Evolutionary conservation across 73 alveolate genomes (phyloP).

Genomic region (Tetrahymena borealis): DNA sequence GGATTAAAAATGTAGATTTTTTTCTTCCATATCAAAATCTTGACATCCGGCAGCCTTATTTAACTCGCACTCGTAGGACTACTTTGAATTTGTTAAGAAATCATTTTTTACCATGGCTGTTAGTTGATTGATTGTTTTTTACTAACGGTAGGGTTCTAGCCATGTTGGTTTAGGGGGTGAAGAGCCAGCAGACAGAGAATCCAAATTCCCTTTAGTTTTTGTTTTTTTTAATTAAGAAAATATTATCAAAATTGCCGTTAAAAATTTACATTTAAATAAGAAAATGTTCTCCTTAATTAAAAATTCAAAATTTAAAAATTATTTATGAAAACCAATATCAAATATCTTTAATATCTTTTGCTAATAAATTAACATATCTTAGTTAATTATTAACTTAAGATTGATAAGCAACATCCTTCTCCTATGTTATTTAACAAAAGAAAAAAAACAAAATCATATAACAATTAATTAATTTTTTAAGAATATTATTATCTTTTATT

Average conservation of each 20-base stretch:
- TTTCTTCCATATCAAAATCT: background rate
- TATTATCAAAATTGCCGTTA: background rate
- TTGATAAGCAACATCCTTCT: too few species aligned
- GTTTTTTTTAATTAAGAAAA: background rate
- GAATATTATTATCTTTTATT: too few species aligned
- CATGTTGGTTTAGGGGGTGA: background rate
- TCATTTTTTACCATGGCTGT: background rate
- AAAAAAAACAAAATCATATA: too few species aligned
- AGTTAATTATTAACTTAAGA: too few species aligned
- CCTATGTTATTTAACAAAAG: too few species aligned
- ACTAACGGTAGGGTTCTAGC: background rate
- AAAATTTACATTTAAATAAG: background rate
- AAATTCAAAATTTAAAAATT: background rate
- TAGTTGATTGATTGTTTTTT: background rate
- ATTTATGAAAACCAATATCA: too few species aligned
- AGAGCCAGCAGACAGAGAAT: constrained; percentile 2
- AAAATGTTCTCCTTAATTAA: background rate
- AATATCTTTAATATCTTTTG: too few species aligned
- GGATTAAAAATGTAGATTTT: background rate
- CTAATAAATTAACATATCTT: too few species aligned
- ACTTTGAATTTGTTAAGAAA: background rate
- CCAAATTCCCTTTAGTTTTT: background rate
- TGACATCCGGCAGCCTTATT: background rate
- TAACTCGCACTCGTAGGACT: background rate
- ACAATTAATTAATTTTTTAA: too few species aligned